phyloP scores from a whole-genome alignment of 2,329 filamentous ascomycete genomes.

The Colletotrichum sp. region DNA sequence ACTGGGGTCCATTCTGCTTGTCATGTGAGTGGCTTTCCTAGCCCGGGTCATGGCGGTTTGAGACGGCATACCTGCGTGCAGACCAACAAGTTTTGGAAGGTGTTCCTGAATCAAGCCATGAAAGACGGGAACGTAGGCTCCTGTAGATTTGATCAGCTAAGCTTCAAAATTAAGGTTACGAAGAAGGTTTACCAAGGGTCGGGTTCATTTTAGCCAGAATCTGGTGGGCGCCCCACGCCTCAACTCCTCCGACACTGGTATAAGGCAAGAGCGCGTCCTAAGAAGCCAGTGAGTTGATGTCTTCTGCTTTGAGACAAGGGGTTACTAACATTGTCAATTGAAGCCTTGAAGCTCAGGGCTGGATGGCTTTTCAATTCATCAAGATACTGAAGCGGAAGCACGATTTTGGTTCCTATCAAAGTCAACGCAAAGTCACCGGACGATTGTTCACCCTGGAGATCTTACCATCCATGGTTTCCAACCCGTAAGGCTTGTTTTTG shows the following conservation, averaged over 20 bases:
- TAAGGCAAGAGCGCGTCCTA: neutral
- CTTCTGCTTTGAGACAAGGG: neutral
- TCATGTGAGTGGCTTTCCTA: neutral
- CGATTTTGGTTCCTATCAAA: neutral
- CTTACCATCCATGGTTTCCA: neutral
- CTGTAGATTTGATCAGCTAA: neutral
- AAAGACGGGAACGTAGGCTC: neutral
- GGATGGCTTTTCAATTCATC: neutral
- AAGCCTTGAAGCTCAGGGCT: neutral
- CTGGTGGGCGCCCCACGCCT: neutral
- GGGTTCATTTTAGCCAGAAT: neutral
- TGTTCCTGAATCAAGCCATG: neutral
- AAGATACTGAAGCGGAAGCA: neutral
- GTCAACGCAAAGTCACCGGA: neutral
- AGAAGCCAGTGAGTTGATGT: neutral
- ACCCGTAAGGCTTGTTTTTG: neutral
- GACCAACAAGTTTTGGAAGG: neutral
- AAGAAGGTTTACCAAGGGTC: neutral
- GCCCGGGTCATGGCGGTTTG: neutral
- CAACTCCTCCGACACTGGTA: neutral
- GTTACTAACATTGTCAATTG: neutral
- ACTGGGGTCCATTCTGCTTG: neutral
- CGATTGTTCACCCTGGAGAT: neutral
- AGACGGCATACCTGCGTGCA: neutral
- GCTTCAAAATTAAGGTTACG: fast-evolving